These are phyloP conservation scores for Cyclostephanos tholiformis DNA, from an alignment of 108 stramenopile genomes.

Conservation along the genomic window DNA sequence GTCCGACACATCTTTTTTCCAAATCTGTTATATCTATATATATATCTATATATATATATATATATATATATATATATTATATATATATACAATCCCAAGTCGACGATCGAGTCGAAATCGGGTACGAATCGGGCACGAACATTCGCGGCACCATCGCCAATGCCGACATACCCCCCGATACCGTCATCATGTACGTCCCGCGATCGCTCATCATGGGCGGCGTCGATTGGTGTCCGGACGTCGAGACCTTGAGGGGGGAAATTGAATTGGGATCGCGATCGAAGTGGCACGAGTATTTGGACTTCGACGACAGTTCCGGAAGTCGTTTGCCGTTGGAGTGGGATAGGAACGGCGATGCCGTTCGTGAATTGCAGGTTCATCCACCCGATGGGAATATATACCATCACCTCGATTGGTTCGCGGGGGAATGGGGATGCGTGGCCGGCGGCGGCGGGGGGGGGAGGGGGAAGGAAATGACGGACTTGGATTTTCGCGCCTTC, in stretches of 20 bases:
- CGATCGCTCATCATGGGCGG: conserved; percentile 15
- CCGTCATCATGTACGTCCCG: conserved; percentile 41
- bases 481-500: conserved; percentile 31
- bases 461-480: conserved; percentile 7
- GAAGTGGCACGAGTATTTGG: conserved; percentile 42
- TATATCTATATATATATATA: too few relatives aligned
- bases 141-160: conserved; percentile 49
- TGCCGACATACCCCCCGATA: conserved; percentile 29
- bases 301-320: conserved; percentile 35
- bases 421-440: not conserved
- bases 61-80: too few relatives aligned
- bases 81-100: not conserved
- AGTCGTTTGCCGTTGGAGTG: conserved; percentile 41
- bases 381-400: conserved; percentile 37
- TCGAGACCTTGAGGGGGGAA: conserved; percentile 22
- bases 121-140: conserved; percentile 29
- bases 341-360: conserved; percentile 11
- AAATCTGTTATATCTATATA: too few relatives aligned
- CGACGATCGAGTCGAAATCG: conserved; percentile 42
- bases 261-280: conserved; percentile 27
- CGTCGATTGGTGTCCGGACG: conserved; percentile 14
- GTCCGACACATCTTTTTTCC: too few relatives aligned
- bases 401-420: conserved; percentile 38
- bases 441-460: too few relatives aligned
- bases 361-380: conserved; percentile 33